Percentiles rank a stretch among this genome's conserved stretches.
Evolutionary conservation across 148 eudicot genomes (phyloP).

Genomic region (Rhododendron ferrugineum): DNA sequence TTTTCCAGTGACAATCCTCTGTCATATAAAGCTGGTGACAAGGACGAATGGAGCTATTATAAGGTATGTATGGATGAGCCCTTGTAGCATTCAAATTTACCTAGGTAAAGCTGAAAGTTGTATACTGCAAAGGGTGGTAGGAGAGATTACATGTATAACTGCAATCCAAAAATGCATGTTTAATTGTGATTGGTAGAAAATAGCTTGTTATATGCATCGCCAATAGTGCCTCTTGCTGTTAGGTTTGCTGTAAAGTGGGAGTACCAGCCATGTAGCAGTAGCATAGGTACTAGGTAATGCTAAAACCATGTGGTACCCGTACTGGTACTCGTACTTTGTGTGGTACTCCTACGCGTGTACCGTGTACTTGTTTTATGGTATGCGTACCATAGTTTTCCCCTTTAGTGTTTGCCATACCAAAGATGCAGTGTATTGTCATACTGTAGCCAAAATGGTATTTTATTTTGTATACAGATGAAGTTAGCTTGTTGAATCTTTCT

Average conservation of each 20-base stretch:
- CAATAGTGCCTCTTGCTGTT: neutral
- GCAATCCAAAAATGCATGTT: neutral
- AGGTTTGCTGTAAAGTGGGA: neutral
- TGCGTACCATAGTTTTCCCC: too few relatives aligned
- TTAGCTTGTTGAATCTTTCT: too few relatives aligned
- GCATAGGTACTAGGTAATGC: neutral
- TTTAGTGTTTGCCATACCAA: too few relatives aligned
- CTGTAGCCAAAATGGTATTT: too few relatives aligned
- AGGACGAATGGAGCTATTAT: conserved; percentile 90
- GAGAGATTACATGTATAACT: neutral
- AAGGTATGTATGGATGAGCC: conserved; percentile 48
- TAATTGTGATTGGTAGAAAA: neutral
- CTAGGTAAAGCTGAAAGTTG: neutral
- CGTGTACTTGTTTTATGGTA: neutral
- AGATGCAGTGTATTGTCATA: too few relatives aligned
- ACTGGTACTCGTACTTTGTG: neutral
- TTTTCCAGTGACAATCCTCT: conserved; percentile 93
- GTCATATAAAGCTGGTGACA: conserved; percentile 65
- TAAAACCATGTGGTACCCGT: neutral
- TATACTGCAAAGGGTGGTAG: neutral
- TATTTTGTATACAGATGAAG: too few relatives aligned
- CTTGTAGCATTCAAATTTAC: neutral
- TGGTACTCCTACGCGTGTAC: neutral
- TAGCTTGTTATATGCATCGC: neutral
- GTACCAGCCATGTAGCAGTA: neutral